These are phyloP conservation scores for Nemania sp. DNA, from an alignment of 2,329 filamentous ascomycete genomes.

Conservation along the genomic window DNA sequence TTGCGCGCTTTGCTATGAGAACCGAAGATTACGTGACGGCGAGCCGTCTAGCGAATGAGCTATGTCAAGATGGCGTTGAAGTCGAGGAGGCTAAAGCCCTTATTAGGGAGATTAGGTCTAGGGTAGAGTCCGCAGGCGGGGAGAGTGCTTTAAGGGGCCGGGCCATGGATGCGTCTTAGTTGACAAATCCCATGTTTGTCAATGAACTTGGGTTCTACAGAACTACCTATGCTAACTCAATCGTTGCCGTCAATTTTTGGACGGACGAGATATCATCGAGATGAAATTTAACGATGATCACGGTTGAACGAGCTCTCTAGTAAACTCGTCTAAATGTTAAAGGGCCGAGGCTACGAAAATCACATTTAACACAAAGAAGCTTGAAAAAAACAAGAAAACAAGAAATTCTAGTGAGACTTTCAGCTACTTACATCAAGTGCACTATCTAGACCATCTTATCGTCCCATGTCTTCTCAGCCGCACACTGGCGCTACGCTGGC, in stretches of 20 bases:
- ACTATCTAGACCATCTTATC: not conserved
- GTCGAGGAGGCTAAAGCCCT: constrained; percentile 97
- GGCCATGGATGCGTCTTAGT: constrained; percentile 2
- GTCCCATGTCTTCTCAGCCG: constrained; percentile 23
- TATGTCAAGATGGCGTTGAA: constrained; percentile 95
- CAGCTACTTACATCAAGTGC: not conserved
- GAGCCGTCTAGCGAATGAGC: constrained; percentile 84
- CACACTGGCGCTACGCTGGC: constrained; percentile 16
- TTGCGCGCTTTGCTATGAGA: constrained; percentile 84
- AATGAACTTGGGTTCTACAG: not conserved
- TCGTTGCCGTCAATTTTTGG: not conserved
- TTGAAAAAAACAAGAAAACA: not conserved
- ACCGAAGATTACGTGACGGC: constrained; percentile 80
- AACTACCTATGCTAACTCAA: not conserved
- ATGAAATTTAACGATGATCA: not conserved
- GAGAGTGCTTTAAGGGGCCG: constrained; percentile 24
- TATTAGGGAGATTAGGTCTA: constrained; percentile 84
- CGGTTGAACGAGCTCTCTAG: not conserved
- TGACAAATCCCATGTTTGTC: not conserved
- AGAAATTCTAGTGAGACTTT: not conserved
- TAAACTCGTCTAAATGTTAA: not conserved
- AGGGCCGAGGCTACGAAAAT: too few species aligned
- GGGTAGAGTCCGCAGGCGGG: constrained; percentile 66
- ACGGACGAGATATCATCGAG: not conserved
- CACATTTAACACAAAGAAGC: too few species aligned